phyloP scores from a whole-genome alignment of 306 rosid genomes.

The Coriaria nepalensis region DNA sequence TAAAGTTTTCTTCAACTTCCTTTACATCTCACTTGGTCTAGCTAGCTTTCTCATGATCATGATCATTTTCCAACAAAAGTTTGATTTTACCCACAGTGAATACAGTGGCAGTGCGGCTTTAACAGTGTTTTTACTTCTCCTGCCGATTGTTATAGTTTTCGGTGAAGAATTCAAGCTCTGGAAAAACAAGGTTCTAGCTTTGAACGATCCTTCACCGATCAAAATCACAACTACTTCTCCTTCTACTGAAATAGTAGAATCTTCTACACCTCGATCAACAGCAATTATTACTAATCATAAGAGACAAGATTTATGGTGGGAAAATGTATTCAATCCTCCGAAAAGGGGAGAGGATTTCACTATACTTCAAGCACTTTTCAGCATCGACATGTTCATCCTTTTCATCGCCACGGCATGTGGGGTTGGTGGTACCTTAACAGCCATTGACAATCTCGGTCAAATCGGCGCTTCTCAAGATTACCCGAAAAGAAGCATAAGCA shows the following conservation, averaged over 20 bases:
- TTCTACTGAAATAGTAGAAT: not conserved
- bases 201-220: slow-evolving; percentile 4
- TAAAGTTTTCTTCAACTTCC: slow-evolving; percentile 39
- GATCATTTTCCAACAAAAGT: slow-evolving; percentile 31
- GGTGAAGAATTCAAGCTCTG: slow-evolving; percentile 27
- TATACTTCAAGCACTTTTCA: slow-evolving; percentile 50
- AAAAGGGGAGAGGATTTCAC: slow-evolving; percentile 44
- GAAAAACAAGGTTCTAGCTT: slow-evolving; percentile 3
- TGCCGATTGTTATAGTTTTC: slow-evolving; percentile 39
- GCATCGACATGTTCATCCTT: slow-evolving; percentile 41
- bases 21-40: slow-evolving; percentile 43
- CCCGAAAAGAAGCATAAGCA: slow-evolving; percentile 31
- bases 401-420: slow-evolving; percentile 40
- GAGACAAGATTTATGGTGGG: slow-evolving; percentile 28
- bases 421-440: slow-evolving; percentile 42
- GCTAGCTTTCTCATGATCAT: slow-evolving; percentile 47
- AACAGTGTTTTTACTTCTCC: slow-evolving; percentile 37
- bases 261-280: not conserved
- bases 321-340: slow-evolving; percentile 32
- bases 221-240: not conserved
- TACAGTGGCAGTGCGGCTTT: slow-evolving; percentile 34
- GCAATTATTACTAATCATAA: not conserved
- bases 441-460: slow-evolving; percentile 46
- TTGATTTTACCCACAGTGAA: slow-evolving; percentile 24
- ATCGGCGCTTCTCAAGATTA: slow-evolving; percentile 38